Evolutionary conservation across 805 yeast genomes (phyloP), one percentile per base, ranked within the genome.

Genomic region (Zygotorulaspora chibaensis): DNA sequence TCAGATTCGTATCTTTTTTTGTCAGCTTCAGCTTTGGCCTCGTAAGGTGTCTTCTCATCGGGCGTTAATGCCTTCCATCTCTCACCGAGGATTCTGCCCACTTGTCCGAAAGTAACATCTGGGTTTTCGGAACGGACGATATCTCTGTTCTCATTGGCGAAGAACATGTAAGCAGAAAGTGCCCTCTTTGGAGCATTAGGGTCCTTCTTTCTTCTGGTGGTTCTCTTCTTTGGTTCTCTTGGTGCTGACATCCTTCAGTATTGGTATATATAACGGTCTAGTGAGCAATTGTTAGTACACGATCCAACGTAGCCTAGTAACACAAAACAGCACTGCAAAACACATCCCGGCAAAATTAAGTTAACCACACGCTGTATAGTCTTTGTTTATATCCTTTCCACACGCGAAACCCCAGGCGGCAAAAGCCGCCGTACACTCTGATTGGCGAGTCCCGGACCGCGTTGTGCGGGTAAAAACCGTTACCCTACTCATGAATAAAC

Each of bases 101-200:
- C 91, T 74, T 89, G 95, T 57, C 95, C 99, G 64, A 93, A 93
- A 35, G 90, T 73, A 59, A 90, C 86, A 67, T 96, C 96, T 62
- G 98, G 97, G 79, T 91, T 88, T 70, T 90, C 98, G 52, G 91
- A 83, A 70, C 96, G 83, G 58, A 93, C 96, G 54, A 81, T 80
- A 72, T 91, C 97, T 78, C 99, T 90, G 79, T 87, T 86, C 66
- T 89, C 97, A 68, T 88, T 89, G 61, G 99, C 98, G 66, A 90
- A 93, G 81, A 87, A 91, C 98, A 93, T 90, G 83, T 91, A 93
- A 40, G 98, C 96, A 50, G 97, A 88, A 68, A 93, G 75, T 20
- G 97, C 88, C 73, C 98, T 87, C 87, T 93, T 93, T 70, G 99
- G 99, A 56, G 99, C 99, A 71, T 91, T 90, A 75, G 99, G 96